Base-by-base conservation (phyloP, 2,329 filamentous ascomycete species). In the Fonsecaea nubica region DNA sequence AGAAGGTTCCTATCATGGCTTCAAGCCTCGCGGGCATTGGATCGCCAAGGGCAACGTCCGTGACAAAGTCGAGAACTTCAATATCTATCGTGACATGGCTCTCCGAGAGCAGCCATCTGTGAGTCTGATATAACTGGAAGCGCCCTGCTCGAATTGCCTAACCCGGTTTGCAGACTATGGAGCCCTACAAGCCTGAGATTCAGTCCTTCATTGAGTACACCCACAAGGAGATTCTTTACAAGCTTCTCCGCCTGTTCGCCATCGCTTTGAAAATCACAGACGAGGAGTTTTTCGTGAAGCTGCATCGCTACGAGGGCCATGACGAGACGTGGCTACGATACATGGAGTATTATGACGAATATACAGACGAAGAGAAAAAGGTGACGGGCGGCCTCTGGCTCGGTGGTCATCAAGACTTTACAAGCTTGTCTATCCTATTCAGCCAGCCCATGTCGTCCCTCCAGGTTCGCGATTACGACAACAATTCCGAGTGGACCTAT, bases 241-340 rank as follows among this genome's bases (percentile, higher is more conserved):
- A 64, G 33, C 79, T 90, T 0, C 81, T 89, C 4, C 82, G 83
- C 0, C 82, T 90, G 1, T 87, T 89, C 60, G 87, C 87, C 4
- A 82, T 88, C 40, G 79, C 89, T 0, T 80, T 90, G 0, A 82
- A 90, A 71, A 78, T 90, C 0, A 85, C 86, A 0, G 82, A 86
- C 40, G 86, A 89, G 72, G 82, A 87, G 2, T 81, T 84, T 63
- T 78, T 89, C 38, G 80, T 85, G 15, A 78, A 81, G 18, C 77
- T 85, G 7, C 87, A 90, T 74, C 80, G 79, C 15, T 90, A 88
- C 74, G 81, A 87, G 1, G 79, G 82, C n/a, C 81, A 84, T 33
- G 82, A 84, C 18, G 86, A 89, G 67, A 85, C 86, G 30, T 86
- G 89, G 64, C 79, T 89, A n/a, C 82, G 87, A 2, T 89, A 88